Evolutionary conservation across 1,284 basidiomycete genomes (phyloP).

Genomic region (Cryptococcus maquisensis): DNA sequence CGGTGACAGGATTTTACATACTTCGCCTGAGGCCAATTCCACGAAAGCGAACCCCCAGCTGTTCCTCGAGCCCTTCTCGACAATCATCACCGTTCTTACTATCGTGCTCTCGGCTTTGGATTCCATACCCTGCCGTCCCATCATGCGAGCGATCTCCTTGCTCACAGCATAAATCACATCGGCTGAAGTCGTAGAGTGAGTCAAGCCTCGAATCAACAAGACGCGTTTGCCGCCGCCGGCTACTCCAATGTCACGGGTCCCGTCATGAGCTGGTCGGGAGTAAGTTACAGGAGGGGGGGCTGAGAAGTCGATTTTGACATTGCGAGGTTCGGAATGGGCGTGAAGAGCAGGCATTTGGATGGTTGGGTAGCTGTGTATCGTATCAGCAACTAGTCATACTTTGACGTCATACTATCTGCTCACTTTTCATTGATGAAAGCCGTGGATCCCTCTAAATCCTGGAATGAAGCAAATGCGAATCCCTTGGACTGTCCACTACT

Average conservation of each 20-base stretch:
- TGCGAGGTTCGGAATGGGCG: constrained; percentile 51
- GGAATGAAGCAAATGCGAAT: constrained; percentile 90
- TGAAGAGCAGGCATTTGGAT: constrained; percentile 68
- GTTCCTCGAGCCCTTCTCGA: constrained; percentile 73
- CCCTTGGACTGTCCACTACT: constrained; percentile 84
- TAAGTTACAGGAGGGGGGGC: constrained; percentile 8
- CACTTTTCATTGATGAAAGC: constrained; percentile 75
- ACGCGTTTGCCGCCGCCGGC: constrained; percentile 51
- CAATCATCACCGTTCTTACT: constrained; percentile 76
- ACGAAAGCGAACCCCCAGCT: constrained; percentile 91
- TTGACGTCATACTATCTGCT: constrained; percentile 18
- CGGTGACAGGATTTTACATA: constrained; percentile 43
- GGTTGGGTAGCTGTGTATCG: constrained; percentile 59
- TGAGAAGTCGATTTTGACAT: constrained; percentile 87
- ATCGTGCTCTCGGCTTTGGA: constrained; percentile 74
- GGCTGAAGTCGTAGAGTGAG: constrained; percentile 68
- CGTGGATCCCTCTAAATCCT: constrained; percentile 72
- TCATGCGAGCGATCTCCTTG: constrained; percentile 61
- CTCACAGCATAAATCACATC: constrained; percentile 50
- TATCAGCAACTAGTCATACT: constrained; percentile 29
- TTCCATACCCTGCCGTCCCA: constrained; percentile 63
- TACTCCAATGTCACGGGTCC: constrained; percentile 78
- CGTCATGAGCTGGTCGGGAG: constrained; percentile 67
- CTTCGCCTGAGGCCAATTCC: constrained; percentile 77
- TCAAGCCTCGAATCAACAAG: constrained; percentile 79